Base-by-base conservation (phyloP, 2,329 filamentous ascomycete species). In the Neofusicoccum cordaticola region DNA sequence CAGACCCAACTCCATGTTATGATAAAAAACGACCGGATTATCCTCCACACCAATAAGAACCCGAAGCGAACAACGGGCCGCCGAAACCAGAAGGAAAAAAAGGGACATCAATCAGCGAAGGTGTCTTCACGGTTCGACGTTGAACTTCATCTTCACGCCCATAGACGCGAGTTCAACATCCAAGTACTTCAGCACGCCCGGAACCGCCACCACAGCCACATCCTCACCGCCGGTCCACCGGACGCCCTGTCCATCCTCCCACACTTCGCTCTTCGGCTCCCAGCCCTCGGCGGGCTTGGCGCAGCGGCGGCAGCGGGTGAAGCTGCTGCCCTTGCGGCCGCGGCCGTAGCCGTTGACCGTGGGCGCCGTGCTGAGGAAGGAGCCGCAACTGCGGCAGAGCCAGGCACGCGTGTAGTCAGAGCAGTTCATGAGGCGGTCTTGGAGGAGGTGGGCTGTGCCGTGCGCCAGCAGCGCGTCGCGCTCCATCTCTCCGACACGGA, bases 401-500 rank as follows among this genome's bases (percentile, higher is more conserved):
- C 93, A 96, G 0, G 93, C 89, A 68, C 90, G 89, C 34, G 90
- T 88, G 77, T 97, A 96, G 78, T 99, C 95, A 61, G 92, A 96
- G 80, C 95, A 99, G 82, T 99, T 98, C 83, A 99, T 89, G 66
- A 99, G 83, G 65, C 95, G 90, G 77, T 99, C 95, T 76, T 99
- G 95, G 5, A 99, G 85, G 66, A 99, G 80, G 82, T 96, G 98
- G 3, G 94, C 93, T 2, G 93, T 95, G 27, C 95, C 95, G 83
- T 99, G 95, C 4, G 95, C 95, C 65, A 99, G 86, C 22, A 99
- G 84, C 3, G 94, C 92, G 78, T 99, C 95, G 69, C 95, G 90
- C 81, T 99, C 95, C 95, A 99, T 99, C 80, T 99, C 95, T 79
- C 95, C 95, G 35, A 99, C 94, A 84, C 95, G 93, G 75, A 99